These are phyloP conservation scores for Fusarium pseudoanthophilum DNA, from an alignment of 2,329 filamentous ascomycete genomes.

Conservation along the genomic window DNA sequence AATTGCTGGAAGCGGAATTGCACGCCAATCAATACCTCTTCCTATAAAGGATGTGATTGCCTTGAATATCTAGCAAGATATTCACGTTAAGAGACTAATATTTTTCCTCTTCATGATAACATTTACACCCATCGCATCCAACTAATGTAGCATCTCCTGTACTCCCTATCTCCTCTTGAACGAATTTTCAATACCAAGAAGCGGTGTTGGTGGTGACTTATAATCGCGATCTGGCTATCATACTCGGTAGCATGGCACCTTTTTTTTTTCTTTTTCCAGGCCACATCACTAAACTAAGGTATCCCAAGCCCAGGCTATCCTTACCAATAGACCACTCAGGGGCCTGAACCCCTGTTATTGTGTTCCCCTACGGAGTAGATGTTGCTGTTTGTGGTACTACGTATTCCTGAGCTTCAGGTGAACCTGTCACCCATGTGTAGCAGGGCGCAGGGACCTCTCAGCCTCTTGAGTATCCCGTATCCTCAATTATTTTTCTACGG, in stretches of 20 bases:
- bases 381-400: conserved; percentile 13
- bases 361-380: conserved; percentile 39
- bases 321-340: conserved; percentile 22
- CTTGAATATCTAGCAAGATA: background rate
- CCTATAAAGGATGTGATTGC: background rate
- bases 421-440: conserved; percentile 38
- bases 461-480: background rate
- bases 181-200: background rate
- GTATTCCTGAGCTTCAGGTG: conserved; percentile 41
- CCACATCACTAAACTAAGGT: background rate
- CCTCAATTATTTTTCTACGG: background rate
- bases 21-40: background rate
- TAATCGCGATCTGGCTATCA: conserved; percentile 7
- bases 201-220: conserved; percentile 18
- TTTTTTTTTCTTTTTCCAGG: background rate
- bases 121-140: background rate
- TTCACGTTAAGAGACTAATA: background rate
- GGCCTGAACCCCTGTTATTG: conserved; percentile 21
- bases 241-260: background rate
- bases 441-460: background rate
- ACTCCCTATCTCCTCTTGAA: background rate
- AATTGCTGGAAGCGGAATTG: background rate
- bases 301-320: conserved; percentile 9
- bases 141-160: background rate
- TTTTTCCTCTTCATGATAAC: background rate